phyloP scores from a whole-genome alignment of 2,329 filamentous ascomycete genomes.

The Immersiporthe knoxdaviesiana region DNA sequence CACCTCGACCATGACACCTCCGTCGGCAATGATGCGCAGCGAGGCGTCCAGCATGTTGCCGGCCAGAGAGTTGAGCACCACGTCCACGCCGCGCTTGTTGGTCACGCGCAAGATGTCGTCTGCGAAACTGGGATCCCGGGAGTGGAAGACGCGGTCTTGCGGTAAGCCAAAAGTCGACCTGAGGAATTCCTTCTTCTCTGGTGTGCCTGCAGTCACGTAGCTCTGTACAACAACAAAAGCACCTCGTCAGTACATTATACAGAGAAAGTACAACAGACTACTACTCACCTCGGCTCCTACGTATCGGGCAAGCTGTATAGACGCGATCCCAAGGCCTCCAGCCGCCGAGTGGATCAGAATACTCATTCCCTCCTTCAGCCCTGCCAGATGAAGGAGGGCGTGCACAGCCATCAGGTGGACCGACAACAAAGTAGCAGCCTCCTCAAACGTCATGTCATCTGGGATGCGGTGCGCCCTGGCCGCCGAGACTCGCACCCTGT shows the following conservation, averaged over 20 bases:
- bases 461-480: slow-evolving; percentile 34
- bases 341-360: slow-evolving; percentile 36
- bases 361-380: slow-evolving; percentile 34
- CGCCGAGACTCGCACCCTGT: slow-evolving; percentile 13
- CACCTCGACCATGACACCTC: slow-evolving; percentile 24
- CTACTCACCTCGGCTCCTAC: background rate
- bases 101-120: slow-evolving; percentile 33
- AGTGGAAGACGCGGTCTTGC: slow-evolving; percentile 35
- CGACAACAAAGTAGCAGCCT: slow-evolving; percentile 39
- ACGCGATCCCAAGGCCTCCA: slow-evolving; percentile 34
- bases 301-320: slow-evolving; percentile 32
- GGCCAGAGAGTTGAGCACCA: slow-evolving; percentile 33
- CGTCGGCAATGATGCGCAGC: slow-evolving; percentile 20
- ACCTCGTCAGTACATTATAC: background rate
- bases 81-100: slow-evolving; percentile 31
- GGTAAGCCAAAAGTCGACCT: slow-evolving; percentile 36
- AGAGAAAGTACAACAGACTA: too few relatives aligned
- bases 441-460: slow-evolving; percentile 38
- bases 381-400: slow-evolving; percentile 36
- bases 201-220: slow-evolving; percentile 39
- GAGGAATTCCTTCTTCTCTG: slow-evolving; percentile 39
- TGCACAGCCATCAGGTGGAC: slow-evolving; percentile 39
- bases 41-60: slow-evolving; percentile 34
- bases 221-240: slow-evolving; percentile 30
- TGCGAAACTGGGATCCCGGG: slow-evolving; percentile 34